Percentiles rank a stretch among this genome's conserved stretches.
Evolutionary conservation across 106 monocot species (phyloP).

Genomic region (Dendrobium officinale): DNA sequence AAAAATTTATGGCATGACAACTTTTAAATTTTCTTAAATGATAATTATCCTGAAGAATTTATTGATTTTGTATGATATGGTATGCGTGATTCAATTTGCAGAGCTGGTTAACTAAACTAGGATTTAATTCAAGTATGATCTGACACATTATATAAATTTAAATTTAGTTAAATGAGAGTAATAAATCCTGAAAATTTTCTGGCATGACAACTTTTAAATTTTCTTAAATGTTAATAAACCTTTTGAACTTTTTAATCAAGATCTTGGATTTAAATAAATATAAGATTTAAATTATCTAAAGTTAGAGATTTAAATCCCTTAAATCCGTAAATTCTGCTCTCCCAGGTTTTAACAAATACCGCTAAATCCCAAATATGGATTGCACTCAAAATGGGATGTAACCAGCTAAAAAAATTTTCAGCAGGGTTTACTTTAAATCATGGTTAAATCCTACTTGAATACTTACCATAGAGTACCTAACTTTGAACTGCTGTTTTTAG

Average conservation of each 20-base stretch:
- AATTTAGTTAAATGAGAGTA: not conserved
- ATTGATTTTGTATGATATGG: not conserved
- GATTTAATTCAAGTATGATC: not conserved
- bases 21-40: not conserved
- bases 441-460: not conserved
- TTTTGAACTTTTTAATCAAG: not conserved
- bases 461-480: not conserved
- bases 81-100: not conserved
- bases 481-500: too few relatives aligned
- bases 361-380: not conserved
- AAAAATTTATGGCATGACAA: not conserved
- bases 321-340: not conserved
- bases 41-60: not conserved
- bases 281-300: not conserved
- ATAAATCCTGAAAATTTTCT: not conserved
- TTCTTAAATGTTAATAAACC: not conserved
- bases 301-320: not conserved
- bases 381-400: not conserved
- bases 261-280: not conserved
- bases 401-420: not conserved
- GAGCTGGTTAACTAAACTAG: not conserved
- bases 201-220: not conserved
- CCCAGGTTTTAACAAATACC: not conserved
- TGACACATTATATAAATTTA: not conserved
- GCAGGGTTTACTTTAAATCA: not conserved